Evolutionary conservation across 139 green algal genomes (phyloP), one percentile per base, ranked within the genome.

Genomic region (Closterium sp.): DNA sequence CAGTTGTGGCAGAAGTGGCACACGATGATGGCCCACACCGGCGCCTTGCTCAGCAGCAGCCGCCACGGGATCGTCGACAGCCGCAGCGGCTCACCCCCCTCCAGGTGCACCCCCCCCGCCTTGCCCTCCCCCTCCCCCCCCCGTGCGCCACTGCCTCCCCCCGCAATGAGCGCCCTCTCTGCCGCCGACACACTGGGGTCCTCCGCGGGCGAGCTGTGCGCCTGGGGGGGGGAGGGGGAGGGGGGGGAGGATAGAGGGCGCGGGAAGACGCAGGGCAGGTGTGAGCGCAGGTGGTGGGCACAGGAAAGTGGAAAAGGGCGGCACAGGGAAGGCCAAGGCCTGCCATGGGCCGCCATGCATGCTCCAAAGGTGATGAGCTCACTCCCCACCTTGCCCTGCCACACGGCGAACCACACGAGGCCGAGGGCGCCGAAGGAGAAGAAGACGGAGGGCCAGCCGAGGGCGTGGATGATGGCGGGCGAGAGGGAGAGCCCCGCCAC

Each of bases 1-100:
- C 97, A 99, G 95, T 99, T 99, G 95, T 99, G 97, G 95, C 97
- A 99, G 93, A 99, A 99, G 94, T 99, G 97, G 88, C 90, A 97
- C 1, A 98, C 31, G 92, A 99, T 99, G 92, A 99, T 97, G 33
- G 98, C 97, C 98, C 98, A 99, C 36, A 98, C 97, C 83, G 97
- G 94, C 12, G 91, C 34, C 89, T 97, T 98, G 66, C 93, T 96
- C 2, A 99, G 94, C 81, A 99, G 95, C 88, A 95, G 84, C n/a
- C 92, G 89, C 97, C 97, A 99, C 31, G 98, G 98, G 87, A 99
- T 98, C 34, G 91, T 92, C 23, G 32, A 30, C 66, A 88, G 85
- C 85, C 30, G 83, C 83, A 86, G 83, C 83, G 83, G 28, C 83
- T 32, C 83, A 32, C 30, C 21, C 9, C 83, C 83, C 83, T 33